phyloP scores from a whole-genome alignment of 1,284 basidiomycete species.

The Bjerkandera adusta region DNA sequence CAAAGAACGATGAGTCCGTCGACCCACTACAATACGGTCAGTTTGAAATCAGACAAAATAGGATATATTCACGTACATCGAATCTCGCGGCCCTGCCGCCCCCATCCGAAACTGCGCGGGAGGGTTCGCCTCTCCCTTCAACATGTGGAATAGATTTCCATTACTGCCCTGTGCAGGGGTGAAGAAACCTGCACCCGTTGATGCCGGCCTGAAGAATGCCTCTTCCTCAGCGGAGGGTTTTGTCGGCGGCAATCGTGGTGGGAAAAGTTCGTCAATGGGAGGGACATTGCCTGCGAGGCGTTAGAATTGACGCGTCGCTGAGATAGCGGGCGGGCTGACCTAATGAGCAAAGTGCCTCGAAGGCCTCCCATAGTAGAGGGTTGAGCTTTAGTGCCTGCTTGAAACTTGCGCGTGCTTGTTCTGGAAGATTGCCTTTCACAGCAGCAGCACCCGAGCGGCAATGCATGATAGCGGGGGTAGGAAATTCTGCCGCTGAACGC shows the following conservation, averaged over 20 bases:
- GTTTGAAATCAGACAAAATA: not conserved
- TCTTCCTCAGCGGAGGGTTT: conserved; percentile 53
- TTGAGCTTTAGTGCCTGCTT: conserved; percentile 71
- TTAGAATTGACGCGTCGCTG: conserved; percentile 15
- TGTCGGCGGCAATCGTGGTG: conserved; percentile 58
- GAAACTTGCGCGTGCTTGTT: conserved; percentile 72
- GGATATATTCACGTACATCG: conserved; percentile 46
- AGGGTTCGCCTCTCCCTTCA: conserved; percentile 48
- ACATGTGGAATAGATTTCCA: conserved; percentile 50
- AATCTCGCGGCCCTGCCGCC: conserved; percentile 53
- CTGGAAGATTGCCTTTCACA: conserved; percentile 70
- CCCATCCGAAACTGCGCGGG: conserved; percentile 58
- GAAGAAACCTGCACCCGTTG: conserved; percentile 72
- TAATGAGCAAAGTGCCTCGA: conserved; percentile 82
- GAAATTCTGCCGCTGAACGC: conserved; percentile 51
- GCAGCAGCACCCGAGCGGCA: conserved; percentile 73
- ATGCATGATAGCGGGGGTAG: conserved; percentile 63
- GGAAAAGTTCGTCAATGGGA: conserved; percentile 69
- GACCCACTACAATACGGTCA: conserved; percentile 36
- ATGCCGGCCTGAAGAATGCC: conserved; percentile 42
- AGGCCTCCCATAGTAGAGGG: conserved; percentile 92
- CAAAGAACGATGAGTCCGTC: conserved; percentile 58
- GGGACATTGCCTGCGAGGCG: conserved; percentile 54
- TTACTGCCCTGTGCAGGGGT: conserved; percentile 64
- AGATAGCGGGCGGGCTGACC: conserved; percentile 47